Base-by-base conservation (phyloP, 1,284 basidiomycete genomes). In the Puccinia triticina region DNA sequence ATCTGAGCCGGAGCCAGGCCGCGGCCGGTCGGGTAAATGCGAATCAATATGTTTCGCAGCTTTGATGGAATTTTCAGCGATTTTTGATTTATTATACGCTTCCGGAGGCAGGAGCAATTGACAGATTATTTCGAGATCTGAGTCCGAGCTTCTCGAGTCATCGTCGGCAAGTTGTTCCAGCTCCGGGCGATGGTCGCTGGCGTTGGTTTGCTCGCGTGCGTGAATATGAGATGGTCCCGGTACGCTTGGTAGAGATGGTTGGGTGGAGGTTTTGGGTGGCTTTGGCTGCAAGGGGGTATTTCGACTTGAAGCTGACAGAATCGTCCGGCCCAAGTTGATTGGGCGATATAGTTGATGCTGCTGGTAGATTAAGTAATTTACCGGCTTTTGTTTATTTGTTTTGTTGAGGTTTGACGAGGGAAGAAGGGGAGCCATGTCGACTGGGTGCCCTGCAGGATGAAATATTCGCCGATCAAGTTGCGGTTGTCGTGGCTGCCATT, bases 301-400 rank as follows among this genome's bases (percentile, higher is more conserved):
- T n/a, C 64, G 34, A 32, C n/a, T 40, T 32, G 59, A 18, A 34
- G 4, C 37, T n/a, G 23, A 37, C 4, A 21, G 18, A 14, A 8
- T 18, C 23, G 29, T 43, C 18, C 34, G 3, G 21, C 32, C 32
- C 11, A 66, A n/a, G n/a, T 66, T 5, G 12, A 66, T n/a, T 18
- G 64, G 64, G 21, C 32, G 64, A 43, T 66, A 66, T 11, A 66
- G 37, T 66, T 66, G 64, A 32, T 66, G 64, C 34, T 66, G 34
- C n/a, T 66, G 64, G 64, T 66, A 66, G 37, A 66, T 43, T n/a
- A 66, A 43, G 64, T 66, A 66, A 16, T 43, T 66, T 4, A 40
- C 18, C 18, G 64, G 64, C n/a, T 66, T 66, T 37, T 40, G 37
- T 43, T 66, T 66, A 3, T 11, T 3, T 26, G 23, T 66, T 11